Base-by-base conservation (phyloP, 352 stramenopile genomes). In the Phytophthora syringae region DNA sequence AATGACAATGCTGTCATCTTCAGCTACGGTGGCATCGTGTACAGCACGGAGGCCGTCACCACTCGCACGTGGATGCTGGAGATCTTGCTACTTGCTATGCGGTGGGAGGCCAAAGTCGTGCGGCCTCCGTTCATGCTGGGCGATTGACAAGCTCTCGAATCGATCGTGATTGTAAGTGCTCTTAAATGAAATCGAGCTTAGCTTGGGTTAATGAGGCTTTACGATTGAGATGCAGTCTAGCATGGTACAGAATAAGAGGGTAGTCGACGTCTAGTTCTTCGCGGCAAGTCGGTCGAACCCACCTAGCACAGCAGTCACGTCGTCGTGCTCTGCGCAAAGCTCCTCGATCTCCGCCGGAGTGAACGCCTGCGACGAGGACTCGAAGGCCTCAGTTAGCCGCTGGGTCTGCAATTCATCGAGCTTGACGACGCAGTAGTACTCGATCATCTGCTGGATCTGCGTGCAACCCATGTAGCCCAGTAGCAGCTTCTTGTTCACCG, bases 401-500 rank as follows among this genome's bases (percentile, higher is more conserved):
- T 3, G 32, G 7, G 27, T 34, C 55, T 70, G 62, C 25, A 40
- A 43, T 22, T 56, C 45, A 21, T 64, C 36, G 5, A 88, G 65
- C 51, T 49, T 56, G 36, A 49, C 58, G 44, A 61, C 55, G 39
- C 65, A 89, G 57, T 84, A 93, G 67, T 89, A 88, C 71, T 91
- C 79, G 45, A 90, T 61, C 80, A 93, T 90, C 21, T 75, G 39
- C 37, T 75, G 64, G 32, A 77, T 66, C 22, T 89, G 68, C 22
- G 39, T 30, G 34, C 53, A 64, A 10, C 62, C 59, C 71, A 95
- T 91, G 73, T 83, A 88, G 10, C 79, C 73, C 24, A 97, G 70
- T 37, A 84, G 45, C 13, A 97, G 44, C 59, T 93, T 91, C 72
- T 92, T 90, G 71, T 97, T 93, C 21, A 98, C 85, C 1, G 93